Conservation (phyloP, 2,329 filamentous ascomycete species). For the Aureobasidium namibiae region DNA sequence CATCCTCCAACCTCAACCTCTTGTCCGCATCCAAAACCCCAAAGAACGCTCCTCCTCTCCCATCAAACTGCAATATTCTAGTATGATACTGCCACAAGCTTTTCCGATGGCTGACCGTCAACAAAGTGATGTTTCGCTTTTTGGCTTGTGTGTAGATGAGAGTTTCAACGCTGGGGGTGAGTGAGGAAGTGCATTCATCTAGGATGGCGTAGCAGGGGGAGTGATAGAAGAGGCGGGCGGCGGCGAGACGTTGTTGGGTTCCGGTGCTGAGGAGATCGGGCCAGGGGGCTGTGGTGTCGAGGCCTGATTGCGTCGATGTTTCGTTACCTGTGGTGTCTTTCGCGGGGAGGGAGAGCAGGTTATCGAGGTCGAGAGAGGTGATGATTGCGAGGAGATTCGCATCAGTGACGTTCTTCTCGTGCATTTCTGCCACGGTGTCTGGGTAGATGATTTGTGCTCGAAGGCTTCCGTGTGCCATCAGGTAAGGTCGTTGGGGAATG, state of each 20-base stretch:
- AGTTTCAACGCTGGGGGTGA: constrained; percentile 91
- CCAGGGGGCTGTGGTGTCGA: constrained; percentile 91
- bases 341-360: constrained; percentile 48
- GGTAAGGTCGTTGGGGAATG: constrained; percentile 90
- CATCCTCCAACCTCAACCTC: constrained; percentile 81
- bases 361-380: constrained; percentile 70
- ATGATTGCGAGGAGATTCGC: constrained; percentile 70
- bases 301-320: constrained; percentile 41
- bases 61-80: constrained; percentile 92
- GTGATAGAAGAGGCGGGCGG: constrained; percentile 94
- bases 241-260: constrained; percentile 90
- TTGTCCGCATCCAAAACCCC: constrained; percentile 81
- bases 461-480: constrained; percentile 83
- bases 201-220: constrained; percentile 87
- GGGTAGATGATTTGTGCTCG: constrained; percentile 97
- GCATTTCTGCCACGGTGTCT: constrained; percentile 80
- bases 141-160: constrained; percentile 98
- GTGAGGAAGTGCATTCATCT: constrained; percentile 90
- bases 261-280: constrained; percentile 87
- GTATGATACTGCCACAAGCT: constrained; percentile 96
- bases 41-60: constrained; percentile 85
- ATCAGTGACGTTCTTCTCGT: constrained; percentile 74
- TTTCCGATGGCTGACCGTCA: constrained; percentile 88
- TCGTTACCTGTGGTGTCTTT: not conserved
- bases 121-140: constrained; percentile 80